Evolutionary conservation across 1,139 yeast genomes (phyloP), one percentile per base, ranked within the genome.

Genomic region (Zygotorulaspora mrakii): DNA sequence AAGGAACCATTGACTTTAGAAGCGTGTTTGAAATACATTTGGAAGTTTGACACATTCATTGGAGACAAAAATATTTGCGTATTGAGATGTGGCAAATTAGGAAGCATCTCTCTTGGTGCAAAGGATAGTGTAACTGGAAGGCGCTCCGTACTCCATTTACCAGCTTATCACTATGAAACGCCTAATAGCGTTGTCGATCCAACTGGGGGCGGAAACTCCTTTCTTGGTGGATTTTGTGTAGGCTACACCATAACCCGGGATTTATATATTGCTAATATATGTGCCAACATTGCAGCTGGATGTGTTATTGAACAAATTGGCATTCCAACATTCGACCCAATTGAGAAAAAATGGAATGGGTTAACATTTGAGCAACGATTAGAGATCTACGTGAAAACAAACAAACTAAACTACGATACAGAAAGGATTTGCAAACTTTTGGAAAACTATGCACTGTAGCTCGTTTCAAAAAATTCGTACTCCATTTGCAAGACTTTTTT

Each of bases 201-300:
- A 0, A 89, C 96, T 0, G 97, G 97, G 0, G 96, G 95, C 2
- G 97, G 97, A 0, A 89, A 89, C 58, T 71, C 94, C 0, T 88
- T 82, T 60, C 76, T 91, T 43, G 96, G 96, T 1, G 95, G 82
- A 0, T 77, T 85, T 53, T 73, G 82, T 9, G 68, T 81, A 4
- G 94, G 81, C 0, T 76, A 73, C 47, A 63, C 67, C 1, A 55
- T 79, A 31, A 66, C 74, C 22, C 68, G 72, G 0, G 75, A 82
- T 56, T 67, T 83, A 67, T 55, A 62, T 0, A 55, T 67, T 2
- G 87, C 81, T 1, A 79, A 82, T 2, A 65, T 82, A 0, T 76
- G 77, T 54, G 96, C 89, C 0, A 83, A 77, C 45, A 66, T 88
- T 3, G 87, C 83, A 0, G 86, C 95, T 46, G 91, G 95, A 0